Percentiles rank a stretch among this genome's conserved stretches.
phyloP scores from a whole-genome alignment of 345 rosid genomes.

The Noccaea bulbosa region DNA sequence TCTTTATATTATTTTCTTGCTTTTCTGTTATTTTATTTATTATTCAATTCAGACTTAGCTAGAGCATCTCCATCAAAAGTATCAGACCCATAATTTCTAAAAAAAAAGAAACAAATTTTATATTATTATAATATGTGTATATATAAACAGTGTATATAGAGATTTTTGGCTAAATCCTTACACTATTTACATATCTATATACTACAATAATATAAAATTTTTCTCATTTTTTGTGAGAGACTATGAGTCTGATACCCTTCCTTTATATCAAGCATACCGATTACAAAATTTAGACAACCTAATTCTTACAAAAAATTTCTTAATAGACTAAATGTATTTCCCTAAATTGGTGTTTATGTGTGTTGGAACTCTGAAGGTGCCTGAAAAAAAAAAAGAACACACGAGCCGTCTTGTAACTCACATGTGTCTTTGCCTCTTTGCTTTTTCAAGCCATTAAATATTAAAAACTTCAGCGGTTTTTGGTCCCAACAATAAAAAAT shows the following conservation, averaged over 20 bases:
- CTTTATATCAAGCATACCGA: constrained; percentile 18
- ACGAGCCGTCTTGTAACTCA: constrained; percentile 40
- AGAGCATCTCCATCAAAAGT: too few species aligned
- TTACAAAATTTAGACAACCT: background rate
- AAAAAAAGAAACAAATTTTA: too few species aligned
- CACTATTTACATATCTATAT: too few species aligned
- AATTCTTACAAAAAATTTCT: too few species aligned
- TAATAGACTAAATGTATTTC: background rate
- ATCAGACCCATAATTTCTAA: too few species aligned
- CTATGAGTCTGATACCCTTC: too few species aligned
- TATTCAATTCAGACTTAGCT: constrained; percentile 5
- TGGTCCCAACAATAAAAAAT: constrained; percentile 47
- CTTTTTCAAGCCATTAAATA: constrained; percentile 28
- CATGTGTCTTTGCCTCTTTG: constrained; percentile 25
- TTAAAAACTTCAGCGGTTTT: constrained; percentile 29
- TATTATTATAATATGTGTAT: too few species aligned
- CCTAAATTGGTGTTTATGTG: background rate
- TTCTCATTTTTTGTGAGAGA: too few species aligned
- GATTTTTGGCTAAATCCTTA: too few species aligned
- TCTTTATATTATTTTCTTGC: constrained; percentile 27
- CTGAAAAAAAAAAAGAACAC: constrained; percentile 28
- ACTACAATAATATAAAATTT: too few species aligned
- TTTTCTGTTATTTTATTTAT: constrained; percentile 14
- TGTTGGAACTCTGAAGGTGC: constrained; percentile 19
- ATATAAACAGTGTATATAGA: too few species aligned